These are phyloP conservation scores for Lithohypha guttulata DNA, from an alignment of 2,329 filamentous ascomycete genomes.

Conservation along the genomic window DNA sequence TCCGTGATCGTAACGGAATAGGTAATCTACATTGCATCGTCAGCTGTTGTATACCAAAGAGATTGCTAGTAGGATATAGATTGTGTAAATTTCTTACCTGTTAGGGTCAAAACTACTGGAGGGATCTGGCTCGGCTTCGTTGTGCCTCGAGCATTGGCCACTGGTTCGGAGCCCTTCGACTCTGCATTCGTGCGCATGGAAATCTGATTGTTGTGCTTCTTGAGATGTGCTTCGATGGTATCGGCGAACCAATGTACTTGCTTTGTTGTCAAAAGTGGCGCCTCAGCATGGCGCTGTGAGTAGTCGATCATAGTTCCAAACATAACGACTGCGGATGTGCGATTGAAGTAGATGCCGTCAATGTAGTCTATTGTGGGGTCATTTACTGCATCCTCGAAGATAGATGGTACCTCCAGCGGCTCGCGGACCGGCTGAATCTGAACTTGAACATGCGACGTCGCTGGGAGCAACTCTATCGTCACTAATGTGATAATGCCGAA, in stretches of 20 bases:
- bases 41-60: constrained; percentile 25
- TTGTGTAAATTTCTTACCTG: no score
- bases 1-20: constrained; percentile 45
- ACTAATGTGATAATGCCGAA: constrained; percentile 52
- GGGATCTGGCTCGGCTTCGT: constrained; percentile 21
- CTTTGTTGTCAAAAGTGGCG: constrained; percentile 4
- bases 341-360: constrained; percentile 39
- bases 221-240: constrained; percentile 7
- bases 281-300: constrained; percentile 19
- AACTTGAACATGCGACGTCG: constrained; percentile 38
- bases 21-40: constrained; percentile 28
- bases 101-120: constrained; percentile 6
- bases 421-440: constrained; percentile 32
- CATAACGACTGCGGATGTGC: constrained; percentile 17
- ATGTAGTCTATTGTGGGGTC: constrained; percentile 34
- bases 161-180: constrained; percentile 2
- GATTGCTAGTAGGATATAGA: no score
- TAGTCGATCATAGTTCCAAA: constrained; percentile 9
- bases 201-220: constrained; percentile 8
- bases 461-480: constrained; percentile 36
- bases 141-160: constrained; percentile 5
- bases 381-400: constrained; percentile 23
- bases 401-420: constrained; percentile 2
- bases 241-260: constrained; percentile 8
- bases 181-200: constrained; percentile 5